phyloP scores from a whole-genome alignment of 345 rosid genomes.

The Gossypium herbaceum region DNA sequence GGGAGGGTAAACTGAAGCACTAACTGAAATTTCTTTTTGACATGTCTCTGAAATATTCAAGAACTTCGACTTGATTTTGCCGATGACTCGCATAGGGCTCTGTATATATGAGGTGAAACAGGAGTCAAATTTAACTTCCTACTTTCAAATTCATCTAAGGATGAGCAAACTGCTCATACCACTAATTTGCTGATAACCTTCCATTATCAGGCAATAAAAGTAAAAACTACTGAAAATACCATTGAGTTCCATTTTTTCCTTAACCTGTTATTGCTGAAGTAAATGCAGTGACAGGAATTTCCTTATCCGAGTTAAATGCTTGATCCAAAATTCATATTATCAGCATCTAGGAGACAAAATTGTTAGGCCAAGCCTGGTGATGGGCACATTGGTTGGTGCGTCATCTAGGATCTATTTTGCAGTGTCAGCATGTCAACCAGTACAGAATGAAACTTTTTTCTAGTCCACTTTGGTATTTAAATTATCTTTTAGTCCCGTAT shows the following conservation, averaged over 20 bases:
- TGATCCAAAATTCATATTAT: constrained; percentile 40
- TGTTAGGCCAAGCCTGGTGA: constrained; percentile 1
- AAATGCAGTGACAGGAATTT: constrained; percentile 42
- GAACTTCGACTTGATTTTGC: constrained; percentile 61
- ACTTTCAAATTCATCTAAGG: constrained; percentile 54
- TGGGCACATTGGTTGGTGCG: constrained; percentile 25
- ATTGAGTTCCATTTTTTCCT: constrained; percentile 41
- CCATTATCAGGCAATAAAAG: constrained; percentile 60
- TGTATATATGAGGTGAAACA: constrained; percentile 31
- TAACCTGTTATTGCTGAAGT: constrained; percentile 66
- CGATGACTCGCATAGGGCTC: constrained; percentile 45
- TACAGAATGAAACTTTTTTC: no score
- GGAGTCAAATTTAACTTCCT: constrained; percentile 30
- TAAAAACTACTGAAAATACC: constrained; percentile 41
- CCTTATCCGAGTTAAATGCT: constrained; percentile 35
- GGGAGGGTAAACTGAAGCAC: no score
- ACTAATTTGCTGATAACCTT: constrained; percentile 50
- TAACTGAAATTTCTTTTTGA: no score
- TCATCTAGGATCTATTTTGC: constrained; percentile 35
- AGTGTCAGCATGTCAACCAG: no score
- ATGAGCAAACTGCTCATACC: constrained; percentile 42
- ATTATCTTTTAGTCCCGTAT: no score
- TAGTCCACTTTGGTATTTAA: no score
- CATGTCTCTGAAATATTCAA: constrained; percentile 43
- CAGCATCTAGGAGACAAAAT: constrained; percentile 13